Evolutionary conservation across 2,329 filamentous ascomycete genomes (phyloP).

Genomic region (Hypoxylon sp.): DNA sequence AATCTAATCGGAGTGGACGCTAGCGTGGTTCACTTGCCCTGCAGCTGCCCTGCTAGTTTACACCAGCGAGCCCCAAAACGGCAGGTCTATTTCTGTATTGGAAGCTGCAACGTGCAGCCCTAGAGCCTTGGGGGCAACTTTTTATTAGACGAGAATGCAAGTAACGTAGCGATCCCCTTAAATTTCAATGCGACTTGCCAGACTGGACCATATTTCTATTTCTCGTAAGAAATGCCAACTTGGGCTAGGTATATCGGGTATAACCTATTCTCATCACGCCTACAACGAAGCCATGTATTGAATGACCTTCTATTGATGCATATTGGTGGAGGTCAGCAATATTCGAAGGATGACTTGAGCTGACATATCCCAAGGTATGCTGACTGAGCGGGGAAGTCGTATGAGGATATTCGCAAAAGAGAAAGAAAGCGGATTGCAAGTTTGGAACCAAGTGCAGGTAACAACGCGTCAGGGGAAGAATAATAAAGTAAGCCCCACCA

Average conservation of each 20-base stretch:
- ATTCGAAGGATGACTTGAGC: constrained; percentile 15
- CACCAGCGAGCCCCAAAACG: constrained; percentile 16
- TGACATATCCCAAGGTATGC: not conserved
- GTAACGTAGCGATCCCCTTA: constrained; percentile 23
- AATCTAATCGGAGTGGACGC: constrained; percentile 27
- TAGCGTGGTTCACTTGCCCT: not conserved
- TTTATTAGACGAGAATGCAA: not conserved
- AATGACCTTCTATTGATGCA: constrained; percentile 8
- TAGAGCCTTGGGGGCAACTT: constrained; percentile 13
- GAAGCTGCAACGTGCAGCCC: constrained; percentile 4
- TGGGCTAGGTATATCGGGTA: not conserved
- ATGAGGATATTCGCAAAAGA: not conserved
- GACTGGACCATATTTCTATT: not conserved
- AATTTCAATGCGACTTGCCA: constrained; percentile 15
- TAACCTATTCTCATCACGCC: not conserved
- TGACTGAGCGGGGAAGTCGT: constrained; percentile 8
- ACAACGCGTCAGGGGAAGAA: not conserved
- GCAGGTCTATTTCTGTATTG: constrained; percentile 27
- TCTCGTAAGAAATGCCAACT: not conserved
- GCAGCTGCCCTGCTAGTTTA: not conserved
- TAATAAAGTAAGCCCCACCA: constrained; percentile 10
- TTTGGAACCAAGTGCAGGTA: not conserved
- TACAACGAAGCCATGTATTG: not conserved
- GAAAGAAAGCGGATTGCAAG: constrained; percentile 1
- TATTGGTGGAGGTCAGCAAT: not conserved